Base-by-base conservation (phyloP, 768 basidiomycete species). In the Boletus tomentosulus region DNA sequence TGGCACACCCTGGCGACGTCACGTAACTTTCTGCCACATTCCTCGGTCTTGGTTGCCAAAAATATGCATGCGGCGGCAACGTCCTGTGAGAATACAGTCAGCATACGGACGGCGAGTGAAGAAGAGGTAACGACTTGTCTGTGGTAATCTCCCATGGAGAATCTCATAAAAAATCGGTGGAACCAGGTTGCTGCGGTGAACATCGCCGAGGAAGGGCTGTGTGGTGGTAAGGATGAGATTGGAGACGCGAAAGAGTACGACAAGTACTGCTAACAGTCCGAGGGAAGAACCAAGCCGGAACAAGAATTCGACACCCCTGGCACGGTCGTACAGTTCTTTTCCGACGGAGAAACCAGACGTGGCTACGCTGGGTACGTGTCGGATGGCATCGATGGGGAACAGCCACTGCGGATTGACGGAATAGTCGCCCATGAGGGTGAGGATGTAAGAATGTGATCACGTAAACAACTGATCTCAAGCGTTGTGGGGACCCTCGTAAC, bases 151-250 rank as follows among this genome's bases (percentile, higher is more conserved):
- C 87, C 84, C 81, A 90, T 82, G 27, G 89, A 82, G 66, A 81
- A 85, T 55, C 91, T 79, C 90, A 93, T 91, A 69, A 89, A 93
- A 70, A 93, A 93, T 12, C 92, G 80, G 69, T 93, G 92, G 60
- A 92, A 91, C 87, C 91, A 93, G 6, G 87, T 89, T 25, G 90
- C 89, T 25, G 92, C 89, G 25, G 92, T 90, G 62, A 87, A 87
- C 74, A 92, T 81, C 13, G 90, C 89, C 15, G 89, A 85, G 22
- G 85, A 83, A 27, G 88, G 87, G 46, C 91, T 93, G 66, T 52
- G 44, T 31, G 62, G 41, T 54, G 33, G 51, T 56, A 63, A 25
- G 48, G 43, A 51, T 60, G 57, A 61, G 62, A 54, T 49, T 25
- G 12, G 41, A 51, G 55, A 35, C 48, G 47, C 24, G 33, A 50